A percentile compares a stretch with the other conserved stretches of the same genome.
Evolutionary conservation across 176 grass and related monocot genomes (phyloP).

Genomic region (Juncus effusus): DNA sequence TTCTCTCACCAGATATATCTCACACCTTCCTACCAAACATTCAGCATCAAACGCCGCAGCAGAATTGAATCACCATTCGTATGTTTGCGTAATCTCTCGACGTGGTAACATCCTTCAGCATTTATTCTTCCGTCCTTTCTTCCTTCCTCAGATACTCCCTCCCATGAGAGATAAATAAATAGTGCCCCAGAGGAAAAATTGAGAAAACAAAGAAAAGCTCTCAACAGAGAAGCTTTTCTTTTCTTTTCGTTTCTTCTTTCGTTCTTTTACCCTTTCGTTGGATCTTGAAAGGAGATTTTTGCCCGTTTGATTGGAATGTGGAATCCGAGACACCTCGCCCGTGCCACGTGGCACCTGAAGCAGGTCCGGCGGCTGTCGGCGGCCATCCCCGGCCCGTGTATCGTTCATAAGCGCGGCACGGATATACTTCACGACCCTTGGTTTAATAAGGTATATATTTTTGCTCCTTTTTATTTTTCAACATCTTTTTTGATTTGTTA

Average conservation of each 20-base stretch:
- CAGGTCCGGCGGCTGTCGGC: conserved; percentile 59
- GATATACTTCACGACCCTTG: conserved; percentile 93
- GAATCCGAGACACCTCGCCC: conserved; percentile 37
- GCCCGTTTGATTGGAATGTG: conserved; percentile 39
- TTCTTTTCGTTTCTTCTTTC: neutral
- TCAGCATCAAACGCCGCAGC: neutral
- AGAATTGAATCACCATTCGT: neutral
- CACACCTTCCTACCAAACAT: conserved; percentile 16
- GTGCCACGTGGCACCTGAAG: conserved; percentile 44
- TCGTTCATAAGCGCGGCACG: conserved; percentile 88
- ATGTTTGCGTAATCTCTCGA: neutral
- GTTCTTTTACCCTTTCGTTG: neutral
- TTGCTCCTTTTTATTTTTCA: neutral
- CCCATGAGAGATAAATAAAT: neutral
- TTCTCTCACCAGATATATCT: neutral
- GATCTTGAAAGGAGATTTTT: conserved; percentile 17
- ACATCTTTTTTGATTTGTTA: neutral
- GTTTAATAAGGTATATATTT: conserved; percentile 71
- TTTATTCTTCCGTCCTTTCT: neutral
- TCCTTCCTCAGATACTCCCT: too few relatives aligned
- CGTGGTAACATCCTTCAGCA: neutral
- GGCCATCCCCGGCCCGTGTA: conserved; percentile 62
- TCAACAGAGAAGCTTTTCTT: conserved; percentile 22
- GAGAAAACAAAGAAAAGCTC: conserved; percentile 10
- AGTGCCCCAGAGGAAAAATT: neutral